Percentiles rank a stretch among this genome's conserved stretches.
Evolutionary conservation across 179 eudicot species (phyloP).

Genomic region (Camellia oleifera): DNA sequence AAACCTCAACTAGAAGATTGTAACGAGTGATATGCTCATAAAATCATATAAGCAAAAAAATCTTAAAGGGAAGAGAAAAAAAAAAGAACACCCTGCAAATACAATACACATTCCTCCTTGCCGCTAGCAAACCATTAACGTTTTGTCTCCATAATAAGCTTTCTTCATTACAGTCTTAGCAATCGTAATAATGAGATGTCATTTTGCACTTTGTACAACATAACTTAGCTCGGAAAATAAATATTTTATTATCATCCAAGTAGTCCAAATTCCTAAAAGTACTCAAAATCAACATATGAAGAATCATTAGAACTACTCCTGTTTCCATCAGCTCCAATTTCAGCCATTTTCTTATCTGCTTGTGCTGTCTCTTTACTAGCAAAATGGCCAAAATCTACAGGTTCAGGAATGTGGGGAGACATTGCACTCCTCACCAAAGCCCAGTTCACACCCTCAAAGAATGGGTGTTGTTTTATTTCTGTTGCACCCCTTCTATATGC

Average conservation of each 20-base stretch:
- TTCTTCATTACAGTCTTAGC: not conserved
- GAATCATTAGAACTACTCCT: constrained; percentile 34
- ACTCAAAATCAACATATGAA: constrained; percentile 53
- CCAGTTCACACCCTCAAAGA: constrained; percentile 71
- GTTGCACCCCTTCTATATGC: constrained; percentile 77
- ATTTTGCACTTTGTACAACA: not conserved
- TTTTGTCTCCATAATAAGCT: not conserved
- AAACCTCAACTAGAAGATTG: not conserved
- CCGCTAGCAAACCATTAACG: too few relatives aligned
- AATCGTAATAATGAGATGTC: not conserved
- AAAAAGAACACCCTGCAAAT: not conserved
- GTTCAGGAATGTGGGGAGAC: constrained; percentile 61
- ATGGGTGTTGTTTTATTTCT: constrained; percentile 66
- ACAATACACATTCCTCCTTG: not conserved
- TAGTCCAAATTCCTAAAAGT: constrained; percentile 31
- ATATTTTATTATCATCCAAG: not conserved
- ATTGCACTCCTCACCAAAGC: constrained; percentile 64
- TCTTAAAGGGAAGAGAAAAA: not conserved
- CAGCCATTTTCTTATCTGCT: constrained; percentile 45
- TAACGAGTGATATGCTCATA: not conserved
- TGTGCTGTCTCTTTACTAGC: constrained; percentile 39
- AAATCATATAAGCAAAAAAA: not conserved
- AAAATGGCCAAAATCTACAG: constrained; percentile 46
- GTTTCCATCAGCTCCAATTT: constrained; percentile 26
- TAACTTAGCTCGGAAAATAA: not conserved